Evolutionary conservation across 2,329 filamentous ascomycete genomes (phyloP), one percentile per base, ranked within the genome.

Genomic region (Nemania abortiva): DNA sequence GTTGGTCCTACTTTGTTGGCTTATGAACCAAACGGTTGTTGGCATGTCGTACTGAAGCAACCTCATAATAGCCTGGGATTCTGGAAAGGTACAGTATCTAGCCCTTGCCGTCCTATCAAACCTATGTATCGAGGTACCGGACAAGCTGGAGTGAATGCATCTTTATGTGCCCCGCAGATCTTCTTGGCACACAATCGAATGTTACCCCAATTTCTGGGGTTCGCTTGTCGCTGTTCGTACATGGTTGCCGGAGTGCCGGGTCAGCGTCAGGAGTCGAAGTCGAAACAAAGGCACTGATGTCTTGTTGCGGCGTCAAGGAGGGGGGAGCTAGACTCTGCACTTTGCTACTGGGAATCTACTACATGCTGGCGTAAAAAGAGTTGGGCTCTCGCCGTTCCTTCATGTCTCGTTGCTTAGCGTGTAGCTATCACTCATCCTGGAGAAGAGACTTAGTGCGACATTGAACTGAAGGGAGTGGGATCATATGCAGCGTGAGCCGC

Each of bases 141-240:
- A 13, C 15, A 24, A n/a, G 47, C 52, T 49, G 31, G 18, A 63
- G 24, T 47, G 27, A 20, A 39, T 60, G 60, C 39, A 60, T 60
- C 65, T 29, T 55, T 53, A 61, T 22, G 47, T 49, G 53, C 60
- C 62, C 62, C 42, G 69, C 63, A 69, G 63, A 63, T 66, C 57
- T 20, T 64, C 66, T 69, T 70, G 65, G 68, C 68, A 45, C 57
- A 53, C 13, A 65, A n/a, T 62, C 39, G 31, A 63, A 60, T 57
- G 63, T 63, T 64, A 59, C 61, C 63, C 60, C 59, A 61, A 64
- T 42, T 60, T 37, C 63, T 13, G 56, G 60, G 54, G 69, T 69
- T 71, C 63, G 66, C 69, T 71, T 69, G 59, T 66, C 34, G 56
- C 56, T n/a, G 65, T 66, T 69, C 45, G 59, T 63, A 59, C 52